Base-by-base conservation (phyloP, 2,329 filamentous ascomycete species). In the Xylaria sp. region DNA sequence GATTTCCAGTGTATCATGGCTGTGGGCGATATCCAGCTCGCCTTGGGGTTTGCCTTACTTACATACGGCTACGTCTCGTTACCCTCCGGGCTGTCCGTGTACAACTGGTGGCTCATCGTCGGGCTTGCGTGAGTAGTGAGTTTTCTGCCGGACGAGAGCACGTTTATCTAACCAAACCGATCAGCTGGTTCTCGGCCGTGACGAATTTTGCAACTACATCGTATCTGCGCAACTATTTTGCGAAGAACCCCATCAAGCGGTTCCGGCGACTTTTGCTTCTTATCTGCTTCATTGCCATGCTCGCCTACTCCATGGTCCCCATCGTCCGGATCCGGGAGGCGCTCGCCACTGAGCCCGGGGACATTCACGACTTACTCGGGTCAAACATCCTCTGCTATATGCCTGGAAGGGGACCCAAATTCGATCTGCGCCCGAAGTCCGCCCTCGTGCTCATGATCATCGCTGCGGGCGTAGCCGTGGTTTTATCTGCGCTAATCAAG, bases 21-120 rank as follows among this genome's bases (percentile, higher is more conserved):
- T 34, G 29, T 66, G 26, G 64, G 57, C 34, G 64, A 66, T 24
- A 48, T 62, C 13, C 63, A 65, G 48, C 60, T 64, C 20, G 63
- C 60, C 17, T 61, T 64, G 45, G 63, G 63, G 19, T 45, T 65
- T 20, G 60, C 63, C 7, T 43, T 65, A 40, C 59, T 66, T 43
- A 49, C 46, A n/a, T 64, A 64, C 43, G 63, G 57, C 19, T 63
- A 59, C 43, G 41, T 54, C 13, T 57, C 63, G 9, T 47, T 66
- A 17, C 24, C 53, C 8, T 49, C 54, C 21, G 63, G 59, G 24
- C 38, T 65, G 21, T 63, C 63, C 11, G 61, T 62, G 22, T 65
- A 63, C 45, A 51, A 59, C 48, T 66, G 64, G 64, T 66, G 64
- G 64, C 56, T 62, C 18, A 57, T 63, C 17, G 53, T 65, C 19